Evolutionary conservation across 495 filamentous ascomycete species (phyloP).

Genomic region (Xylona heveae): DNA sequence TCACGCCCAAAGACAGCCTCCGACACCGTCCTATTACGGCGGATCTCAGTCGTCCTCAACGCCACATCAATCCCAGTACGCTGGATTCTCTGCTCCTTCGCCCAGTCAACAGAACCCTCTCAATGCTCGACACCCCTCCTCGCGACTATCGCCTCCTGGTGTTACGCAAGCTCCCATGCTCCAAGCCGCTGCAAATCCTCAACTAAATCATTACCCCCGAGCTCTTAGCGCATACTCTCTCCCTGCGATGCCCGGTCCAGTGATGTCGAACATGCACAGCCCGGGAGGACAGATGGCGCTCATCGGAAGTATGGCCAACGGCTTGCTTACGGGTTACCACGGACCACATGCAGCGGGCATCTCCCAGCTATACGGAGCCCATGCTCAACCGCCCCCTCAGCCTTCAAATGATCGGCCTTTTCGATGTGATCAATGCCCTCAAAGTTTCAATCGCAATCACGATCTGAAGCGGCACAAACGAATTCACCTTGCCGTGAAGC

Average conservation of each 20-base stretch:
- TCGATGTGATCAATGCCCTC: constrained; percentile 80
- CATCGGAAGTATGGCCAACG: constrained; percentile 36
- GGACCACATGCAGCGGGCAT: constrained; percentile 17
- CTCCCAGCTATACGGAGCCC: constrained; percentile 27
- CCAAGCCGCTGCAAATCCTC: constrained; percentile 25
- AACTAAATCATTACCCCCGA: constrained; percentile 22
- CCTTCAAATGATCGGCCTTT: constrained; percentile 65
- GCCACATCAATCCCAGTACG: constrained; percentile 36
- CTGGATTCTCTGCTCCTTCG: constrained; percentile 32
- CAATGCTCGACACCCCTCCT: constrained; percentile 28
- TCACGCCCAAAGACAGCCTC: constrained; percentile 26
- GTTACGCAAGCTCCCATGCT: constrained; percentile 16
- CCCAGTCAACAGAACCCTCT: constrained; percentile 37
- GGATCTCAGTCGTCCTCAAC: constrained; percentile 37
- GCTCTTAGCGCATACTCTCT: constrained; percentile 26
- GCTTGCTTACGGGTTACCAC: constrained; percentile 19
- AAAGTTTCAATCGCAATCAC: constrained; percentile 92
- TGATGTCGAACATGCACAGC: constrained; percentile 57
- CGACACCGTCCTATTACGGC: constrained; percentile 36
- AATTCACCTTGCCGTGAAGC: constrained; percentile 90
- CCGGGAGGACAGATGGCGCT: constrained; percentile 49
- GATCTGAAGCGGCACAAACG: constrained; percentile 90
- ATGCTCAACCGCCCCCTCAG: constrained; percentile 19
- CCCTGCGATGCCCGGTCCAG: constrained; percentile 41
- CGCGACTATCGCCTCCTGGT: constrained; percentile 32